A percentile compares a stretch with the other conserved stretches of the same genome.
phyloP scores from a whole-genome alignment of 2,329 filamentous ascomycete genomes.

The Phaeophleospora eucalypticola region DNA sequence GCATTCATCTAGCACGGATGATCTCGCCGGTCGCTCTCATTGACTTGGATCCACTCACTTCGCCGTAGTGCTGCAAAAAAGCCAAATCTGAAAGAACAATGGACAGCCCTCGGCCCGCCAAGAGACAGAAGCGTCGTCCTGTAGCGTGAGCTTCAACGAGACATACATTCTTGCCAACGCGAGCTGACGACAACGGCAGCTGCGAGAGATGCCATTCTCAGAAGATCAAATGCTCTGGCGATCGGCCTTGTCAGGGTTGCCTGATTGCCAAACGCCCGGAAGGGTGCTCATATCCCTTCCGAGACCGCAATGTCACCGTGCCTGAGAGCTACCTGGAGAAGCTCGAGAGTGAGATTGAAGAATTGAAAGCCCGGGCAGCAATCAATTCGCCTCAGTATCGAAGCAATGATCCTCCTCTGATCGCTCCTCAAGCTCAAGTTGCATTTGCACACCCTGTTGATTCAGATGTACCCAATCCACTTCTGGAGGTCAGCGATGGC shows the following conservation, averaged over 20 bases:
- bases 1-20: background rate
- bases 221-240: constrained; percentile 28
- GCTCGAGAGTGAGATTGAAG: constrained; percentile 21
- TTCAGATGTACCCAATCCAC: constrained; percentile 22
- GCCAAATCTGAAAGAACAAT: background rate
- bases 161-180: background rate
- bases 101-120: constrained; percentile 6
- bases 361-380: constrained; percentile 11
- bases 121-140: constrained; percentile 14
- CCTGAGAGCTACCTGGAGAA: constrained; percentile 25
- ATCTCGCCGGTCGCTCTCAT: background rate
- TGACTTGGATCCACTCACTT: background rate
- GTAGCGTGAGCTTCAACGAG: constrained; percentile 6
- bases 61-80: background rate
- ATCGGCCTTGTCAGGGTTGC: constrained; percentile 23
- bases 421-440: constrained; percentile 1
- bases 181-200: constrained; percentile 4
- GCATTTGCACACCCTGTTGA: constrained; percentile 8
- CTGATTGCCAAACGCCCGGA: constrained; percentile 17
- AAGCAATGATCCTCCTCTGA: background rate
- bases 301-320: constrained; percentile 24
- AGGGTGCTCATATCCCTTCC: constrained; percentile 19
- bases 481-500: constrained; percentile 21
- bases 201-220: constrained; percentile 25
- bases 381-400: background rate